Base-by-base conservation (phyloP, 225 moss, liverwort and hornwort genomes). In the Pseudisothecium myosuroides region DNA sequence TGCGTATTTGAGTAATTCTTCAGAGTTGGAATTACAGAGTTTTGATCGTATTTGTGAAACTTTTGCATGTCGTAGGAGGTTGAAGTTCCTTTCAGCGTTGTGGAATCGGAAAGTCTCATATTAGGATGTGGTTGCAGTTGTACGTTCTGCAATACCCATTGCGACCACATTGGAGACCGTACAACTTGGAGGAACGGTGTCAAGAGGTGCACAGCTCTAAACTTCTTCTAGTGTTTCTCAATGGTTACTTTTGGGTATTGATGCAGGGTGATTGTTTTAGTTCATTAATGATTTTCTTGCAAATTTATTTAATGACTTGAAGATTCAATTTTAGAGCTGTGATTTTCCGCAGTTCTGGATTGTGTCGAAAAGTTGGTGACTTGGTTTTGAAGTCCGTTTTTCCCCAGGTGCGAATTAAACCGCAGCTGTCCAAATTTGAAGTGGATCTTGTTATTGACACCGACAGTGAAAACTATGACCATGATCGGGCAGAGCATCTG, bases 131-230 rank as follows among this genome's bases (percentile, higher is more conserved):
- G 75, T 62, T 90, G 95, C 95, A 99, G 99, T 90, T 99, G 81
- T 99, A 97, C 89, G 92, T 99, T 69, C 92, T 99, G 85, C 99
- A 99, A 89, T 97, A 99, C 89, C 97, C 97, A 7, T 94, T 97
- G 88, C 95, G 96, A 63, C 99, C 97, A 27, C 88, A 95, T 85
- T 99, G 99, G 97, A 94, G 99, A 83, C 96, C 97, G 29, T 99
- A 99, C 78, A 93, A 92, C 49, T 90, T 99, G 92, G 99, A 97
- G 91, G 99, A 99, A 91, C 93, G 95, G 76, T 99, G 99, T 88
- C 96, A 96, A 90, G 95, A 99, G 99, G 99, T 99, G 68, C 29
- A 67, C 85, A 87, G 66, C 26, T 87, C 34, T 66, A 16, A 83
- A 50, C 58, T 82, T 76, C 32, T 50, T 76, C 20, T 86, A 60